Conservation (phyloP, 768 basidiomycete genomes). For the Termitomyces sp. region DNA sequence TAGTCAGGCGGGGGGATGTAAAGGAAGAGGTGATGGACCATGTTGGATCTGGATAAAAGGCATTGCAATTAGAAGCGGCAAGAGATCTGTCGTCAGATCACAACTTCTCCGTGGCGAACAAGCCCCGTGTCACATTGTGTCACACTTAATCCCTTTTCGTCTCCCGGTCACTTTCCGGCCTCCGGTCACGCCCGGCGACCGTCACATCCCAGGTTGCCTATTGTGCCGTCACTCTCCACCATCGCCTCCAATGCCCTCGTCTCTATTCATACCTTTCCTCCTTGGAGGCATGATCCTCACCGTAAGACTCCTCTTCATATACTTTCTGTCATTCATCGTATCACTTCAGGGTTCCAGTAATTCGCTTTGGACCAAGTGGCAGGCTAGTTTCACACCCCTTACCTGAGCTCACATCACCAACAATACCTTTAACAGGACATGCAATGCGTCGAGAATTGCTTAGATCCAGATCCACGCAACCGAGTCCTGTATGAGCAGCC, state of each 20-base stretch:
- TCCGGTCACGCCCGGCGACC: constrained; percentile 11
- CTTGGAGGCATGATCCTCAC: constrained; percentile 92
- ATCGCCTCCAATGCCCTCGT: constrained; percentile 53
- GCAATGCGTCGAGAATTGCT: constrained; percentile 97
- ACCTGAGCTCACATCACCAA: constrained; percentile 1
- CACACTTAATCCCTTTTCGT: background rate
- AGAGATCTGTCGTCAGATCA: constrained; percentile 25
- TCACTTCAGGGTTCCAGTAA: constrained; percentile 64
- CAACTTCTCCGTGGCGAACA: constrained; percentile 23
- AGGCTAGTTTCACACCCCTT: constrained; percentile 35
- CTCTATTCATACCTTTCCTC: constrained; percentile 69
- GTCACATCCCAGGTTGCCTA: no score
- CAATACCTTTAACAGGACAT: constrained; percentile 57
- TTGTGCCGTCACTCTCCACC: background rate
- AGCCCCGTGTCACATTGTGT: constrained; percentile 17
- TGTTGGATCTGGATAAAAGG: constrained; percentile 36
- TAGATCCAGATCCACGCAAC: constrained; percentile 48
- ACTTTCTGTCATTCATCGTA: background rate
- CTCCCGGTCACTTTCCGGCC: constrained; percentile 10
- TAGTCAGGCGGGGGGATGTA: constrained; percentile 25
- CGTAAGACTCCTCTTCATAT: constrained; percentile 28
- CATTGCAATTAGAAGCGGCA: constrained; percentile 31
- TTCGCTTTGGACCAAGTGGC: constrained; percentile 80
- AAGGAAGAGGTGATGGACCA: constrained; percentile 22
- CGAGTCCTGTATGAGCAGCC: constrained; percentile 89